These are phyloP conservation scores for Candida maesae DNA, from an alignment of 805 yeast genomes.

Conservation along the genomic window DNA sequence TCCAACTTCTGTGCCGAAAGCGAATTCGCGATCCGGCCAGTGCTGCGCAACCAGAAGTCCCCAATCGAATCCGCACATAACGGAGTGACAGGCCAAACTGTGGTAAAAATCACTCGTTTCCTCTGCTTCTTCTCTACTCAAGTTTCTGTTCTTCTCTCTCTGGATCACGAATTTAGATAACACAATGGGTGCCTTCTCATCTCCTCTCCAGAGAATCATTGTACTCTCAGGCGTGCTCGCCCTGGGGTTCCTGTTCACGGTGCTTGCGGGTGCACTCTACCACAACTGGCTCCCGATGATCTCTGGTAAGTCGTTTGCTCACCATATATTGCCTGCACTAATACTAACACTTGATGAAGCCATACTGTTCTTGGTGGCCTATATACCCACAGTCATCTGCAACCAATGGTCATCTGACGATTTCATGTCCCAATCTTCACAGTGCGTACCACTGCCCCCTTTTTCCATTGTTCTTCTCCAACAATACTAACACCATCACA, in stretches of 20 bases:
- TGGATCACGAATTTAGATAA: too few relatives aligned
- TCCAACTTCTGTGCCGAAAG: too few relatives aligned
- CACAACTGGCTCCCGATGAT: constrained; percentile 78
- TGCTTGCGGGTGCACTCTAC: constrained; percentile 70
- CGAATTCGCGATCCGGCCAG: constrained; percentile 1
- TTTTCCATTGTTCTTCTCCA: background rate
- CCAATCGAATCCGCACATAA: constrained; percentile 2
- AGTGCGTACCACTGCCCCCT: constrained; percentile 27
- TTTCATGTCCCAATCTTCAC: constrained; percentile 45
- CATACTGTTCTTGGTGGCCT: constrained; percentile 49
- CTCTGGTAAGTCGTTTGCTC: constrained; percentile 36
- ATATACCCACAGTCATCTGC: constrained; percentile 53
- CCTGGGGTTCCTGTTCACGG: constrained; percentile 69
- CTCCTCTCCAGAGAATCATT: constrained; percentile 68
- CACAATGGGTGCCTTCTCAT: constrained; percentile 9
- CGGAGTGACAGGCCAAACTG: too few relatives aligned
- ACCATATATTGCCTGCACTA: background rate
- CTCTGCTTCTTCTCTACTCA: too few relatives aligned
- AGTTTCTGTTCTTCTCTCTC: too few relatives aligned
- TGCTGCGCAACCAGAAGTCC: background rate
- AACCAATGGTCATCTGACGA: constrained; percentile 45
- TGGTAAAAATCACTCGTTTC: too few relatives aligned
- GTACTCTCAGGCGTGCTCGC: constrained; percentile 73
- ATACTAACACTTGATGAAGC: constrained; percentile 25
- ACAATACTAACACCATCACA: constrained; percentile 19